Base-by-base conservation (phyloP, 805 yeast genomes). In the Cyberlindnera galapagoensis region DNA sequence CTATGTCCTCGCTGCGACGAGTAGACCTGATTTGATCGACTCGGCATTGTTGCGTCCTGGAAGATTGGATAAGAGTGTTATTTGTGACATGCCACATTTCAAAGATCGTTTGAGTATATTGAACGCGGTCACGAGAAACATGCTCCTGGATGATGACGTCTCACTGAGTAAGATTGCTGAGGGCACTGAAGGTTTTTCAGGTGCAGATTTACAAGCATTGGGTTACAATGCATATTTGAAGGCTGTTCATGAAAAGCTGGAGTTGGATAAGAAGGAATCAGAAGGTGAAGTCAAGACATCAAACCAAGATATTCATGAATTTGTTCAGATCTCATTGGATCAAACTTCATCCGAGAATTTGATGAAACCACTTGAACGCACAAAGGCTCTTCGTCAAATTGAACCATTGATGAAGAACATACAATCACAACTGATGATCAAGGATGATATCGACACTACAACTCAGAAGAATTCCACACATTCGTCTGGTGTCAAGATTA, bases 21-120 rank as follows among this genome's bases (percentile, higher is more conserved):
- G 92, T 47, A 69, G 98, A 47, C 98, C 98, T 0, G 98, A 92
- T 51, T 67, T 92, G 45, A 88, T 92, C 43, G 98, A 92, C 55
- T 80, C 95, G 3, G 98, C 98, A 0, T 66, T 92, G 35, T 61
- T 92, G 37, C 77, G 98, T 57, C 98, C 98, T 0, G 98, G 98
- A 6, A 76, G 98, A 62, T 67, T 92, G 48, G 98, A 92, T 56
- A 92, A 90, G 55, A 76, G 92, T 52, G 78, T 92, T 10, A 65
- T 92, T 6, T 90, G 98, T 62, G 92, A 82, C 49, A 71, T 92
- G 69, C 98, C 98, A 0, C 64, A 64, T 44, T 60, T 42, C 19
- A 71, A 67, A 5, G 94, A 86, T 44, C 60, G 97, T 21, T 52
- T 74, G 23, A 94, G 83, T 51, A 88, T 92, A 30, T 51, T 92